A percentile compares a stretch with the other conserved stretches of the same genome.
Conservation (phyloP, 2,329 filamentous ascomycete genomes). For the Scytalidium sp. region DNA sequence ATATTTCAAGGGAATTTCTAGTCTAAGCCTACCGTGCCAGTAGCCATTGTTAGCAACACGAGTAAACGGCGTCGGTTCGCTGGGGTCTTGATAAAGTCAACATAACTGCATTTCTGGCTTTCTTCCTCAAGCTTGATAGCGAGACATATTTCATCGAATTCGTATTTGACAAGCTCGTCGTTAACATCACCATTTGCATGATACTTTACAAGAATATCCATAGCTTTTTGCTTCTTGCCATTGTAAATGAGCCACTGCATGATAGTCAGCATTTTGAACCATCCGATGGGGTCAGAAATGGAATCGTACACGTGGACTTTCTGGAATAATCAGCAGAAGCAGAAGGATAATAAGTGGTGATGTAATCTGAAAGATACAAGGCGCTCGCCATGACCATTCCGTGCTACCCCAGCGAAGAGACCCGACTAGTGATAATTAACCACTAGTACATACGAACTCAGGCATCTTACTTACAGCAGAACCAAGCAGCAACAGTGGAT, state of each 20-base stretch:
- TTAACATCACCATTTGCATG: conserved; percentile 43
- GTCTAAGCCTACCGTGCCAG: not conserved
- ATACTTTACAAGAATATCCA: conserved; percentile 46
- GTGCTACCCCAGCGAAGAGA: not conserved
- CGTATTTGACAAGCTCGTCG: conserved; percentile 16
- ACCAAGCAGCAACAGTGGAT: conserved; percentile 35
- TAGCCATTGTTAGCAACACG: conserved; percentile 24
- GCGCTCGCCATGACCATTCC: conserved; percentile 31
- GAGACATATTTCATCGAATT: conserved; percentile 21
- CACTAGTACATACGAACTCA: not conserved
- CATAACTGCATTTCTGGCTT: conserved; percentile 11
- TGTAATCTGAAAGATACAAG: conserved; percentile 30
- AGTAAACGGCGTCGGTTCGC: conserved; percentile 28
- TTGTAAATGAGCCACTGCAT: conserved; percentile 40
- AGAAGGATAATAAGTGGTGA: conserved; percentile 45
- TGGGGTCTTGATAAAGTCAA: conserved; percentile 20
- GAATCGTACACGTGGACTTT: conserved; percentile 43
- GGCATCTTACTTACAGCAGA: not conserved
- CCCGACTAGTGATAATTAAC: not conserved
- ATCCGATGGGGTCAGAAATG: not conserved
- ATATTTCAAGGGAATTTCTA: not conserved
- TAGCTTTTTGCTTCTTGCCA: conserved; percentile 49
- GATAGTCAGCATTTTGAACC: not conserved
- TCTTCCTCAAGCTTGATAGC: conserved; percentile 19
- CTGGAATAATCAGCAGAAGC: conserved; percentile 38